Conservation (phyloP, 2,329 filamentous ascomycete species). For the Rhynchosporium agropyri region DNA sequence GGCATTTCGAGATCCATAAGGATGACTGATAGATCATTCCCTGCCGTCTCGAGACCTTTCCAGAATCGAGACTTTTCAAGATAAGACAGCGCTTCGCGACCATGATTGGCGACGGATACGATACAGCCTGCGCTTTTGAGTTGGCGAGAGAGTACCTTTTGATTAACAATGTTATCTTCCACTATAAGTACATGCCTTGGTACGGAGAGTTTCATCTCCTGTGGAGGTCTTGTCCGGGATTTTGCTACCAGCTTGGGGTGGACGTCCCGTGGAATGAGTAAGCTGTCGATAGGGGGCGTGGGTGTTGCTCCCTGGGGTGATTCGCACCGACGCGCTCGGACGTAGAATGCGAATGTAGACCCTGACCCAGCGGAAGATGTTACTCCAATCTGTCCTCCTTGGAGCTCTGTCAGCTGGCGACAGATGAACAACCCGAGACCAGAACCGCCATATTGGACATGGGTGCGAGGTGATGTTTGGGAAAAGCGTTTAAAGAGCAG, state of each 20-base stretch:
- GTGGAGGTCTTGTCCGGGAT: slow-evolving; percentile 10
- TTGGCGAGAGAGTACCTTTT: slow-evolving; percentile 55
- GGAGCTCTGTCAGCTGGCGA: slow-evolving; percentile 75
- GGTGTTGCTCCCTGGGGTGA: slow-evolving; percentile 10
- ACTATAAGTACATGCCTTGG: slow-evolving; percentile 52
- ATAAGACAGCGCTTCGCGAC: slow-evolving; percentile 55
- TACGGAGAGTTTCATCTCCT: not conserved
- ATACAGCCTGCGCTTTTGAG: slow-evolving; percentile 49
- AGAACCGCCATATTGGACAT: slow-evolving; percentile 78
- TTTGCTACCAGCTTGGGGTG: slow-evolving; percentile 2
- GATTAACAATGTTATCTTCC: slow-evolving; percentile 64
- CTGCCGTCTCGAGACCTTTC: slow-evolving; percentile 16
- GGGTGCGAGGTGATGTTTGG: slow-evolving; percentile 74
- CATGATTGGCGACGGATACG: slow-evolving; percentile 57
- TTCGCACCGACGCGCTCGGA: slow-evolving; percentile 42
- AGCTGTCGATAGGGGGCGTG: slow-evolving; percentile 12
- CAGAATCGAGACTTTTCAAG: slow-evolving; percentile 30
- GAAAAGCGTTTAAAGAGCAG: slow-evolving; percentile 77
- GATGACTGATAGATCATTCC: slow-evolving; percentile 58
- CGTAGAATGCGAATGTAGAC: slow-evolving; percentile 75
- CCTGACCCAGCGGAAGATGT: slow-evolving; percentile 69
- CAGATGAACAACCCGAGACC: slow-evolving; percentile 81
- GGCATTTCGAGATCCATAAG: slow-evolving; percentile 81
- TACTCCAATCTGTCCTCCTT: slow-evolving; percentile 79
- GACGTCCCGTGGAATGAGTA: slow-evolving; percentile 4